phyloP scores from a whole-genome alignment of 768 basidiomycete genomes.

The Imleria badia region DNA sequence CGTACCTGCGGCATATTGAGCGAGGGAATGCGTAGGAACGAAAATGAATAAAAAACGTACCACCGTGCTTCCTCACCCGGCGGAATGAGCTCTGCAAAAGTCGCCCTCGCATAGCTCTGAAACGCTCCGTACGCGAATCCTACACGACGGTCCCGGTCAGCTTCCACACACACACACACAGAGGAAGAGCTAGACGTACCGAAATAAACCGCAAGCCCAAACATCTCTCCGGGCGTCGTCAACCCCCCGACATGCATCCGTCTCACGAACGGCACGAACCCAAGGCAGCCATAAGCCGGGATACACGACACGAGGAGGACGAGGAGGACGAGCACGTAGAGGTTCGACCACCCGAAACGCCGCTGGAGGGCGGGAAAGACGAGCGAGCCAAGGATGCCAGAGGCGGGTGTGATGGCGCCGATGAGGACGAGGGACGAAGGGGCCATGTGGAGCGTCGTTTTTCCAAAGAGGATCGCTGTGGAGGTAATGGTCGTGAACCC shows the following conservation, averaged over 20 bases:
- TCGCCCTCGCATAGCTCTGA: slow-evolving; percentile 84
- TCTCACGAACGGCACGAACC: slow-evolving; percentile 61
- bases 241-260: slow-evolving; percentile 63
- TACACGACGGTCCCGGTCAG: slow-evolving; percentile 26
- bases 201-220: slow-evolving; percentile 76
- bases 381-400: slow-evolving; percentile 86
- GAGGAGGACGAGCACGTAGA: slow-evolving; percentile 62
- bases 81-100: slow-evolving; percentile 86
- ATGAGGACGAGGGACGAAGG: slow-evolving; percentile 76
- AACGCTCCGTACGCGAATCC: slow-evolving; percentile 85
- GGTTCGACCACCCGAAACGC: slow-evolving; percentile 61
- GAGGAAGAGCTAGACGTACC: slow-evolving; percentile 39
- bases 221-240: slow-evolving; percentile 84
- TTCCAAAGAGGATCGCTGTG: slow-evolving; percentile 89
- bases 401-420: slow-evolving; percentile 71
- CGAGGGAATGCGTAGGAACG: not conserved
- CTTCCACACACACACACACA: not conserved
- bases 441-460: slow-evolving; percentile 82
- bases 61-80: slow-evolving; percentile 88
- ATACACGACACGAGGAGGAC: slow-evolving; percentile 66
- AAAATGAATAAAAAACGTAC: slow-evolving; percentile 37
- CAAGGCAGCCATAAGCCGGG: slow-evolving; percentile 80
- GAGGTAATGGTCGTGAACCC: slow-evolving; percentile 93
- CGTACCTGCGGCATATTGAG: slow-evolving; percentile 43
- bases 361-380: slow-evolving; percentile 75